Percentiles rank a stretch among this genome's conserved stretches.
phyloP scores from a whole-genome alignment of 345 rosid genomes.

The Citrus inodora region DNA sequence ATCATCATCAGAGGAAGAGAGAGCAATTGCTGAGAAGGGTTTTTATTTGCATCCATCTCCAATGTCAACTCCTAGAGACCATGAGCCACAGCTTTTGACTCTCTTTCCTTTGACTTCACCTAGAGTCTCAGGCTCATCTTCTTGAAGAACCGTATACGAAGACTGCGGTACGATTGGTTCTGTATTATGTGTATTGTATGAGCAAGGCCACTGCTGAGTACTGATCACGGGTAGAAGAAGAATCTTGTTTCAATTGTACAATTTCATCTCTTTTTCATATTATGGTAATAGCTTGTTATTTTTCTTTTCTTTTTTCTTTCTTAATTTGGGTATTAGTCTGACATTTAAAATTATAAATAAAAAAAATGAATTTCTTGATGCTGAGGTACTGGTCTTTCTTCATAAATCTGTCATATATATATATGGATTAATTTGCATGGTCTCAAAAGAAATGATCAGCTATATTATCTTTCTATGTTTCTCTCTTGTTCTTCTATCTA shows the following conservation, averaged over 20 bases:
- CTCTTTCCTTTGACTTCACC: constrained; percentile 92
- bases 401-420: neutral
- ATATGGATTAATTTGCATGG: neutral
- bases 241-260: constrained; percentile 43
- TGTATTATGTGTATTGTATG: neutral
- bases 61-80: constrained; percentile 77
- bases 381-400: neutral
- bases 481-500: neutral
- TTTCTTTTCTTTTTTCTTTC: neutral
- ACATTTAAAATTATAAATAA: neutral
- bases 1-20: constrained; percentile 57
- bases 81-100: constrained; percentile 89
- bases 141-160: constrained; percentile 10
- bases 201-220: neutral
- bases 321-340: neutral
- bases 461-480: neutral
- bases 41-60: constrained; percentile 91
- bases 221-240: neutral
- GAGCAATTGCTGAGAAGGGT: constrained; percentile 82
- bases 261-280: constrained; percentile 36
- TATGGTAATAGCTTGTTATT: constrained; percentile 28
- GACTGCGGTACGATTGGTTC: too few relatives aligned
- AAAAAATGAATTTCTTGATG: neutral
- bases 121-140: constrained; percentile 49
- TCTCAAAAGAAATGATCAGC: neutral